phyloP scores from a whole-genome alignment of 106 monocot species.

The Dendrobium huoshanense region DNA sequence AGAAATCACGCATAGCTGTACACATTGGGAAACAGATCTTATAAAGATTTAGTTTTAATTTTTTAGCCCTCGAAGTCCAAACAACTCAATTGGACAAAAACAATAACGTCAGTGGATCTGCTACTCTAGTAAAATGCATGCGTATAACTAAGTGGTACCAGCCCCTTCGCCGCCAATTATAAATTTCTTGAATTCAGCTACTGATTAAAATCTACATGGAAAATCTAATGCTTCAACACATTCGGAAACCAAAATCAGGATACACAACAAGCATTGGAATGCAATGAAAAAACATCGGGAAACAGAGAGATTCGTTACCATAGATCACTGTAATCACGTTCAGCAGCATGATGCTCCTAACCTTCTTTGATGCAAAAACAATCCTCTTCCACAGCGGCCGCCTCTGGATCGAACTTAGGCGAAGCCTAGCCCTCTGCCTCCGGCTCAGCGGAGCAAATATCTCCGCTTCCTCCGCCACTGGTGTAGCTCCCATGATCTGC shows the following conservation, averaged over 20 bases:
- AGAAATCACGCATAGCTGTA: too few species aligned
- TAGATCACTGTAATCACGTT: conserved; percentile 68
- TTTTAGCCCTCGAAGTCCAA: too few species aligned
- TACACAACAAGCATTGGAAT: background rate
- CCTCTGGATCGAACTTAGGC: background rate
- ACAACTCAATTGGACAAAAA: too few species aligned
- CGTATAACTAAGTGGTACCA: too few species aligned
- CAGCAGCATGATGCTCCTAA: conserved; percentile 73
- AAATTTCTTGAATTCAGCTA: background rate
- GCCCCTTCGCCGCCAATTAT: too few species aligned
- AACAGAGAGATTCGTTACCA: conserved; percentile 23
- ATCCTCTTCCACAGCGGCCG: conserved; percentile 63
- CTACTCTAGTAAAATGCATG: too few species aligned
- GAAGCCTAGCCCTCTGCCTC: conserved; percentile 9
- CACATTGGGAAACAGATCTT: too few species aligned
- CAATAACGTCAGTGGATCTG: too few species aligned
- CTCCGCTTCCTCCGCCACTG: background rate
- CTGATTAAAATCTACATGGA: background rate
- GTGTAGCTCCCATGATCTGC: background rate
- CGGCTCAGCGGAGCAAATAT: conserved; percentile 6
- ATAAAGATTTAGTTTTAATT: too few species aligned
- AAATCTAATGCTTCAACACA: background rate
- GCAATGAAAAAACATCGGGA: background rate
- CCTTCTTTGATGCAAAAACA: conserved; percentile 67
- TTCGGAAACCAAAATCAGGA: background rate